Base-by-base conservation (phyloP, 179 eudicot genomes). In the Spergularia azorica region DNA sequence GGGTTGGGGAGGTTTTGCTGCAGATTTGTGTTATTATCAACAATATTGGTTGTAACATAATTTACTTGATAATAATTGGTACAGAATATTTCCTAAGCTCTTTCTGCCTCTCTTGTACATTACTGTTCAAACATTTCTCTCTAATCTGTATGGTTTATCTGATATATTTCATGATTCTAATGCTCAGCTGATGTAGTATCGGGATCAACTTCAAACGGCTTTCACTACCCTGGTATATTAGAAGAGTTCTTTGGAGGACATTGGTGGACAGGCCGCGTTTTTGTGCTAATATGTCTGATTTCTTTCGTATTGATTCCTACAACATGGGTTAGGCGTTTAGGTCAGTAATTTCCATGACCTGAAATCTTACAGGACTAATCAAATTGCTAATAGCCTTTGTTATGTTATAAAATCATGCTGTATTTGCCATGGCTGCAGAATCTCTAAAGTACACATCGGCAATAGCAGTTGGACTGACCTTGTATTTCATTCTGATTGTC, bases 51-150 rank as follows among this genome's bases (percentile, higher is more conserved):
- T 64, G 70, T 10, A 71, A 75, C 26, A 81, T 83, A 15, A 73
- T 83, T 38, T 85, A 85, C 52, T 52, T 83, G 74, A 85, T 85
- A 55, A 85, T 85, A 72, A 76, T 85, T 9, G 84, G 88, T 85
- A 74, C 21, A 21, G 21, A 21, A 21, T 60, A 38, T 55, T 52
- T 69, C 76, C 52, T 18, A 52, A 50, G 8, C 46, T 4, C 51
- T 50, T 36, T 62, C 65, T 20, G 9, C 0, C 51, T 39, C 32
- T 61, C n/a, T 26, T 70, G 15, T 21, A 21, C 74, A 20, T 16
- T 17, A 14, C 16, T 73, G 43, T 12, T 7, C 38, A 62, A 4
- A 15, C 14, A 17, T 65, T 17, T 2, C 21, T 6, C 3, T 5
- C 36, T 9, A 38, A 10, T 76, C 11, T 18, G 36, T 3, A 2